Percentiles rank a stretch among this genome's conserved stretches.
phyloP scores from a whole-genome alignment of 2,329 filamentous ascomycete genomes.

The Cryoendolithus antarcticus region DNA sequence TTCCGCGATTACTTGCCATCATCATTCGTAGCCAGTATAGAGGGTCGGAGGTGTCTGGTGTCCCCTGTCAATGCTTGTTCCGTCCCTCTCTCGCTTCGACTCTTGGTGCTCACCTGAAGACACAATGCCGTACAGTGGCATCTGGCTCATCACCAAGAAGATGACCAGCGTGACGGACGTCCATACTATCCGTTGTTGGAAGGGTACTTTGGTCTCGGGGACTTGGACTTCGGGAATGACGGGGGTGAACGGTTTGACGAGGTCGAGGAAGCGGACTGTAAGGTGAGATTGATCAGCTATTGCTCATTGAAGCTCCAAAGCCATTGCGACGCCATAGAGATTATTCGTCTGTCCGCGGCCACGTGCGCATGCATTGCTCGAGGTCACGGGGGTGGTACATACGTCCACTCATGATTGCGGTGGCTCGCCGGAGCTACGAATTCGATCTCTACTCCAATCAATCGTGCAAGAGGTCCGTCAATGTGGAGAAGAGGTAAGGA shows the following conservation, averaged over 20 bases:
- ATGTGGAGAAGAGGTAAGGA: too few species aligned
- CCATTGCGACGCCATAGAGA: constrained; percentile 11
- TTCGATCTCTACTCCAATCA: too few species aligned
- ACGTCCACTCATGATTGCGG: constrained; percentile 45
- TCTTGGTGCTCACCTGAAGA: constrained; percentile 48
- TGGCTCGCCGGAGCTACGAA: background rate
- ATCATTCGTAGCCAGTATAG: constrained; percentile 99
- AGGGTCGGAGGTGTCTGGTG: constrained; percentile 69
- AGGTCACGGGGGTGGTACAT: constrained; percentile 25
- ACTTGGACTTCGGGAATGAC: constrained; percentile 98
- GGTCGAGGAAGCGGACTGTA: constrained; percentile 93
- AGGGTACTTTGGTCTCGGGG: constrained; percentile 95
- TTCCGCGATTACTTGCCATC: constrained; percentile 78
- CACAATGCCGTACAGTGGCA: constrained; percentile 95
- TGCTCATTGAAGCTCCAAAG: background rate
- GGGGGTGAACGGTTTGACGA: constrained; percentile 99
- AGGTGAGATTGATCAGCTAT: constrained; percentile 7
- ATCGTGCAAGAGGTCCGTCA: too few species aligned
- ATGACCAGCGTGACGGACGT: constrained; percentile 67
- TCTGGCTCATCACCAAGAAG: constrained; percentile 99
- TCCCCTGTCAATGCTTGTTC: constrained; percentile 2
- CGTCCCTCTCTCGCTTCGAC: constrained; percentile 5
- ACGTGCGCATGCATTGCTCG: background rate
- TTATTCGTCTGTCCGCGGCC: constrained; percentile 10
- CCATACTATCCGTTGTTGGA: constrained; percentile 66